Conservation (phyloP, 495 filamentous ascomycete species). For the Xylaria acuta region DNA sequence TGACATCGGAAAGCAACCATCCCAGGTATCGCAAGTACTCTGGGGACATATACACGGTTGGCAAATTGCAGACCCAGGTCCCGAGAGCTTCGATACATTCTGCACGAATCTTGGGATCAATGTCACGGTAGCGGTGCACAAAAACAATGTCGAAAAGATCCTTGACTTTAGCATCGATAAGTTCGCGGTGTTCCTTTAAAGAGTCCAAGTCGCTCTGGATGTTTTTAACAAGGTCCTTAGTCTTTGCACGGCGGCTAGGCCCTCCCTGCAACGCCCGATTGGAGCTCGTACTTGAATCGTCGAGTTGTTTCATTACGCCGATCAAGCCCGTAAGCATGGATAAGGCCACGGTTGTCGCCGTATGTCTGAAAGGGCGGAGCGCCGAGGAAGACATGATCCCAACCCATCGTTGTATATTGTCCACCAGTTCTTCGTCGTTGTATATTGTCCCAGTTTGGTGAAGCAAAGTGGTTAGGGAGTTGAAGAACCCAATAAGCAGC, state of each 20-base stretch:
- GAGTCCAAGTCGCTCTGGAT: constrained; percentile 69
- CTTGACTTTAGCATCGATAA: constrained; percentile 70
- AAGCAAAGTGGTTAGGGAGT: constrained; percentile 71
- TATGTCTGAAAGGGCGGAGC: constrained; percentile 90
- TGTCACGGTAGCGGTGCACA: constrained; percentile 91
- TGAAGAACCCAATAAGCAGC: constrained; percentile 78
- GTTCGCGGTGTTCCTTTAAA: constrained; percentile 66
- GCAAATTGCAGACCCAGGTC: constrained; percentile 82
- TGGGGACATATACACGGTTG: constrained; percentile 85
- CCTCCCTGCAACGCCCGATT: constrained; percentile 83
- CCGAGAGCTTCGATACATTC: constrained; percentile 86
- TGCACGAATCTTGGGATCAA: constrained; percentile 83
- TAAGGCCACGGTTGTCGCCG: constrained; percentile 80
- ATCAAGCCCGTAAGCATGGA: constrained; percentile 74
- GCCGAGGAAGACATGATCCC: constrained; percentile 81
- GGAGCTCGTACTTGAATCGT: constrained; percentile 68
- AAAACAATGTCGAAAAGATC: constrained; percentile 90
- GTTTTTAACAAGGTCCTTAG: constrained; percentile 66
- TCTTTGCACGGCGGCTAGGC: constrained; percentile 72
- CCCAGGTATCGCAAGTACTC: constrained; percentile 90
- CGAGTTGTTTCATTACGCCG: constrained; percentile 72
- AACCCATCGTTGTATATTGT: constrained; percentile 87
- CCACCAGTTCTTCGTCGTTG: constrained; percentile 73
- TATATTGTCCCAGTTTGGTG: constrained; percentile 79
- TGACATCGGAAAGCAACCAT: constrained; percentile 87